Percentiles rank a stretch among this genome's conserved stretches.
Evolutionary conservation across 176 grass and related monocot species (phyloP).

Genomic region (Miscanthus lutarioriparius): DNA sequence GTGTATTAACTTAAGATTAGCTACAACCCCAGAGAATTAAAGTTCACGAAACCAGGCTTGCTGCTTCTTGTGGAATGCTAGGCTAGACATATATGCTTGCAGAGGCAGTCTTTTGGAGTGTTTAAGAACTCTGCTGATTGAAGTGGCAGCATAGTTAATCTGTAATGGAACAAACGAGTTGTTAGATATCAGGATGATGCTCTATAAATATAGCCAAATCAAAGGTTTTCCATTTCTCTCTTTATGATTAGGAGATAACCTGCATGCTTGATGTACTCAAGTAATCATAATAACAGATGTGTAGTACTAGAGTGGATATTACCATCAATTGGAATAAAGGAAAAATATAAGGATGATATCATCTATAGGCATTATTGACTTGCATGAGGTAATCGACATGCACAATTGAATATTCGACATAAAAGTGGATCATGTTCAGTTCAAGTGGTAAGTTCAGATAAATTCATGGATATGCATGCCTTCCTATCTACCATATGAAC

Average conservation of each 20-base stretch:
- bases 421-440: neutral
- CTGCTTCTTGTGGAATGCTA: neutral
- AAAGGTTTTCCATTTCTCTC: neutral
- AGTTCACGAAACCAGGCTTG: constrained; percentile 30
- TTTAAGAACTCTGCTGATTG: constrained; percentile 15
- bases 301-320: neutral
- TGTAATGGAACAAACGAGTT: constrained; percentile 15
- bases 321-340: neutral
- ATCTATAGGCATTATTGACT: neutral
- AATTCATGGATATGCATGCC: neutral
- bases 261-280: neutral
- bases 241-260: neutral
- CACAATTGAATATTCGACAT: neutral
- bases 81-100: neutral
- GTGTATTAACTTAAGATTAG: constrained; percentile 26
- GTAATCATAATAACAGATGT: neutral
- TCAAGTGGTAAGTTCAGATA: neutral
- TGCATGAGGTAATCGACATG: neutral
- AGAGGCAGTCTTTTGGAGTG: neutral
- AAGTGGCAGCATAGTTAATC: constrained; percentile 22
- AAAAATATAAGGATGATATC: neutral
- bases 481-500: neutral
- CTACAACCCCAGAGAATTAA: constrained; percentile 28
- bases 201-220: neutral
- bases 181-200: neutral